Evolutionary conservation across 176 grass and related monocot genomes (phyloP).

Genomic region (Miscanthus lutarioriparius): DNA sequence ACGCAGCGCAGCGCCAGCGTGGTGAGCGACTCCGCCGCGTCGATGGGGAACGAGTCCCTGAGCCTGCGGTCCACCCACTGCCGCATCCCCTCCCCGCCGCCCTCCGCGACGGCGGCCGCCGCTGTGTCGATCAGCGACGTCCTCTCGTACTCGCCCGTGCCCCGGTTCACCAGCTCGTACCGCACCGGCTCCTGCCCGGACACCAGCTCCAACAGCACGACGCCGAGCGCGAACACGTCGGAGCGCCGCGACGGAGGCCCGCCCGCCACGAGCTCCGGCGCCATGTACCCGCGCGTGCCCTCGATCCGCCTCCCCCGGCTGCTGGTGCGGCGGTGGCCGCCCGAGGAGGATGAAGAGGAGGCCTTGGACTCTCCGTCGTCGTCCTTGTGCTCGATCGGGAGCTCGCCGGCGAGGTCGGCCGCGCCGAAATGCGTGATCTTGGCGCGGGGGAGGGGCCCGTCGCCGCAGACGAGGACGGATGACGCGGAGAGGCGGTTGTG

Average conservation of each 20-base stretch:
- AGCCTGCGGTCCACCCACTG: constrained; percentile 82
- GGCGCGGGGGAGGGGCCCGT: constrained; percentile 47
- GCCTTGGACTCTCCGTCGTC: background rate
- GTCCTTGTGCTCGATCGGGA: constrained; percentile 11
- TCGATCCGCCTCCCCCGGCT: constrained; percentile 60
- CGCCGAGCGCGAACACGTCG: constrained; percentile 77
- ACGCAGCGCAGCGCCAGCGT: constrained; percentile 68
- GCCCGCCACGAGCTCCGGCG: constrained; percentile 55
- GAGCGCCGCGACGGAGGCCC: constrained; percentile 42
- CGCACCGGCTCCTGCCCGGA: constrained; percentile 70
- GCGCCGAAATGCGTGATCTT: constrained; percentile 86
- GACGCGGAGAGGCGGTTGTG: constrained; percentile 88
- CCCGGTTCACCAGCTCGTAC: constrained; percentile 45
- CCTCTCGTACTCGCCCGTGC: constrained; percentile 44
- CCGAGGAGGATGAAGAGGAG: too few species aligned
- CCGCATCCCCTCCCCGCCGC: constrained; percentile 54
- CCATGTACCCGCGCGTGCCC: constrained; percentile 84
- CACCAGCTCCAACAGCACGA: constrained; percentile 76
- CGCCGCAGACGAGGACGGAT: constrained; percentile 61
- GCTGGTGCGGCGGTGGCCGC: constrained; percentile 12
- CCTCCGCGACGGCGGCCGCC: constrained; percentile 20
- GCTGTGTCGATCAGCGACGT: constrained; percentile 76
- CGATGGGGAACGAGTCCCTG: constrained; percentile 66
- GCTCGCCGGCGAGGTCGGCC: constrained; percentile 69
- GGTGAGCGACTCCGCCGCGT: constrained; percentile 52